Evolutionary conservation across 2,329 filamentous ascomycete genomes (phyloP).

Genomic region (Whalleya microplaca): DNA sequence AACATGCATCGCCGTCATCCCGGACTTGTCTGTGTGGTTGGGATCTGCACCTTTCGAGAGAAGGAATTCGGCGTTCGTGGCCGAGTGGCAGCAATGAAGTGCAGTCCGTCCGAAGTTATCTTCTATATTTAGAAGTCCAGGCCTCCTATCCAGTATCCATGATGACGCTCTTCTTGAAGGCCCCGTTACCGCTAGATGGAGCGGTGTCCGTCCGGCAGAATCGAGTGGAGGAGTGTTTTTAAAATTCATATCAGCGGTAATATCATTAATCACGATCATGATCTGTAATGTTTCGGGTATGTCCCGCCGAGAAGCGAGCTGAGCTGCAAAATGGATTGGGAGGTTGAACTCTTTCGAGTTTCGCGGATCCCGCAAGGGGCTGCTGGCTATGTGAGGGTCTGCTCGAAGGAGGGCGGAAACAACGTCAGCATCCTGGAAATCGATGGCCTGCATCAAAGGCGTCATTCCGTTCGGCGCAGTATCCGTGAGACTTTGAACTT

Average conservation of each 20-base stretch:
- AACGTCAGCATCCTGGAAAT: conserved; percentile 9
- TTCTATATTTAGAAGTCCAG: conserved; percentile 1
- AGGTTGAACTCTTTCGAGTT: conserved; percentile 1
- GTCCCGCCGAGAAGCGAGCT: conserved; percentile 9
- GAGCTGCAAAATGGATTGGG: conserved; percentile 11
- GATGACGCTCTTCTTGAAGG: conserved; percentile 1
- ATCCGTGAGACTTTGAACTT: conserved; percentile 1
- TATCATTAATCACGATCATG: conserved; percentile 2
- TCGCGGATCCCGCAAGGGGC: background rate
- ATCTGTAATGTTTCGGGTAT: conserved; percentile 6
- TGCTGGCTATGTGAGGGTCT: background rate
- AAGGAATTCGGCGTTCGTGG: conserved; percentile 2
- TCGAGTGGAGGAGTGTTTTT: background rate
- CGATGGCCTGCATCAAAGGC: conserved; percentile 10
- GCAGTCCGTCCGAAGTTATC: conserved; percentile 5
- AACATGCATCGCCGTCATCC: conserved; percentile 1
- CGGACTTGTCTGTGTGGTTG: conserved; percentile 4
- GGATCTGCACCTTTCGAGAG: conserved; percentile 5
- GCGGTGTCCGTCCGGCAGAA: background rate
- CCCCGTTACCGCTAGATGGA: conserved; percentile 10
- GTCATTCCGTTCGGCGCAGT: conserved; percentile 7
- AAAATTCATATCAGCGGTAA: conserved; percentile 1
- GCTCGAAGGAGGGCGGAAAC: conserved; percentile 6
- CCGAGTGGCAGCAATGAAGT: conserved; percentile 8
- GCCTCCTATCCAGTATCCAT: conserved; percentile 8